These are phyloP conservation scores for Fusarium sororula DNA, from an alignment of 2,329 filamentous ascomycete genomes.

Conservation along the genomic window DNA sequence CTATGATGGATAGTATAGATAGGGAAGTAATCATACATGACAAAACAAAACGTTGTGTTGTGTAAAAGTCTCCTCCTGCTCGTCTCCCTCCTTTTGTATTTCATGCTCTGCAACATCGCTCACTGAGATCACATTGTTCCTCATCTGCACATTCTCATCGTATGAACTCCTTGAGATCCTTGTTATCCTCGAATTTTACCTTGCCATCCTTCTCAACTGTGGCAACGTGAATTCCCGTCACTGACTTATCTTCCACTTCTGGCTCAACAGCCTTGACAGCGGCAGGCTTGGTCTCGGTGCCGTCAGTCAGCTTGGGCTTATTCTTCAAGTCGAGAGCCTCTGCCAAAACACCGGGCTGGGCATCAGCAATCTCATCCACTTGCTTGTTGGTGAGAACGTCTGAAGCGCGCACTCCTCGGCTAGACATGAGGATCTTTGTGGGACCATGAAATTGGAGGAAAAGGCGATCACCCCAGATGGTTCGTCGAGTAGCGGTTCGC, in stretches of 20 bases:
- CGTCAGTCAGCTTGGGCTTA: slow-evolving; percentile 45
- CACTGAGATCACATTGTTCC: background rate
- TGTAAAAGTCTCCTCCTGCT: background rate
- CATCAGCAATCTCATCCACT: slow-evolving; percentile 89
- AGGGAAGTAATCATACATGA: slow-evolving; percentile 24
- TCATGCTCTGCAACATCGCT: slow-evolving; percentile 7
- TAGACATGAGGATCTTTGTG: slow-evolving; percentile 85
- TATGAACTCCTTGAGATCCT: slow-evolving; percentile 66
- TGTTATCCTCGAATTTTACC: slow-evolving; percentile 70
- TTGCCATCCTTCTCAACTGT: slow-evolving; percentile 69
- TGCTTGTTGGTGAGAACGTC: slow-evolving; percentile 82
- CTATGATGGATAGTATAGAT: slow-evolving; percentile 22
- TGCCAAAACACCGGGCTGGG: slow-evolving; percentile 75
- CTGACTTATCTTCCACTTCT: slow-evolving; percentile 47
- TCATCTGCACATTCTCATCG: slow-evolving; percentile 42
- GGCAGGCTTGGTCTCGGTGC: slow-evolving; percentile 38
- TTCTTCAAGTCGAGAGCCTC: slow-evolving; percentile 62
- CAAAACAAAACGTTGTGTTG: slow-evolving; percentile 5
- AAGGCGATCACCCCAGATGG: slow-evolving; percentile 92
- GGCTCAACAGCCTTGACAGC: slow-evolving; percentile 25
- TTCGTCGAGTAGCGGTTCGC: slow-evolving; percentile 79
- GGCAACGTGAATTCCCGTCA: slow-evolving; percentile 63
- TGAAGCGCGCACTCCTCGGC: slow-evolving; percentile 79
- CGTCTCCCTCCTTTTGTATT: background rate
- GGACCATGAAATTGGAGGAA: slow-evolving; percentile 93